A percentile compares a stretch with the other conserved stretches of the same genome.
phyloP scores from a whole-genome alignment of 2,329 filamentous ascomycete species.

The Plenodomus biglobosus region DNA sequence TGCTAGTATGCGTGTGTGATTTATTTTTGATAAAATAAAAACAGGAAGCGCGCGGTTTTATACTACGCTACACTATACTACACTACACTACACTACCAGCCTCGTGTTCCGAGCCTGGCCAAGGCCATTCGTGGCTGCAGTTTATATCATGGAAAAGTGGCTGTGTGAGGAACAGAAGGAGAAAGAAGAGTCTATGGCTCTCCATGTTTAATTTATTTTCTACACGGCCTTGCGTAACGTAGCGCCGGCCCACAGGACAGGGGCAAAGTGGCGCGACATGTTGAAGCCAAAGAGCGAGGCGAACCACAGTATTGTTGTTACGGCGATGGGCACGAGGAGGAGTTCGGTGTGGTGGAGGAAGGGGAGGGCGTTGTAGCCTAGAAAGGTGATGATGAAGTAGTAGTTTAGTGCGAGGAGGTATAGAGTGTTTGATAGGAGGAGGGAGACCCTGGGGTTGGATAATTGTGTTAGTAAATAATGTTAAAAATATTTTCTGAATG shows the following conservation, averaged over 20 bases:
- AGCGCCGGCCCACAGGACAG: constrained; percentile 54
- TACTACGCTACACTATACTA: no score
- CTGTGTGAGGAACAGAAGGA: no score
- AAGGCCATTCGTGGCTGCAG: no score
- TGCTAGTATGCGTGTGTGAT: no score
- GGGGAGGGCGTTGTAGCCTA: constrained; percentile 69
- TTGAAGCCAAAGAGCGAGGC: constrained; percentile 55
- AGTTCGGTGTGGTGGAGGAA: constrained; percentile 69
- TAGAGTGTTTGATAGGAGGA: constrained; percentile 65
- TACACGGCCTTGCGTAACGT: constrained; percentile 48
- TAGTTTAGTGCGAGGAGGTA: constrained; percentile 67
- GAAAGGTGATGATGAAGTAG: constrained; percentile 68
- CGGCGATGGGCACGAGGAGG: constrained; percentile 62
- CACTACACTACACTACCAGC: no score
- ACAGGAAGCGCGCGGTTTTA: no score
- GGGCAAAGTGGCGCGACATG: constrained; percentile 54
- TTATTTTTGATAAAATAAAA: no score
- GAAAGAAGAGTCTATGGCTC: no score
- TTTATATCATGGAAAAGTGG: no score
- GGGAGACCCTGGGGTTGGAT: constrained; percentile 47
- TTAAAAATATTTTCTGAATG: no score
- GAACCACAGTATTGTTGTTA: constrained; percentile 62
- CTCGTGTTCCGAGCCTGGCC: no score
- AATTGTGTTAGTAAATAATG: background rate
- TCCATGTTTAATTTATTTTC: no score